Evolutionary conservation across 78 protist species (phyloP), one percentile per base, ranked within the genome.

Genomic region (Pelomyxa schiedti): DNA sequence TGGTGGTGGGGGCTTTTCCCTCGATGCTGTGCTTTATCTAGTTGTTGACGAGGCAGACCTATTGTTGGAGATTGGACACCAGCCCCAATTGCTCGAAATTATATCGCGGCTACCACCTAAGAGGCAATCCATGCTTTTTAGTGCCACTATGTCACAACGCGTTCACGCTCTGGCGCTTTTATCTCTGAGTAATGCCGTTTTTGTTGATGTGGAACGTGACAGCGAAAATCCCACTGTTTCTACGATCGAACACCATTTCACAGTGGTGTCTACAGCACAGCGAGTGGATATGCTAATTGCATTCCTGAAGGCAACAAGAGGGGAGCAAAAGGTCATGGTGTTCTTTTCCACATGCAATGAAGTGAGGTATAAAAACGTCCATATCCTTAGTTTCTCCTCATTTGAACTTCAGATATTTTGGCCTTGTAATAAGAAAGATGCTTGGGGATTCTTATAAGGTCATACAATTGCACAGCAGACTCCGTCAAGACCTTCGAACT

Each of bases 1-100:
- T n/a, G n/a, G n/a, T n/a, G n/a, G n/a, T n/a, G n/a, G n/a, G n/a
- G n/a, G n/a, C n/a, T n/a, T n/a, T n/a, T n/a, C n/a, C n/a, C n/a
- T n/a, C n/a, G n/a, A n/a, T n/a, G n/a, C n/a, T n/a, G n/a, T n/a
- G n/a, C n/a, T n/a, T 66, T 8, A 8, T 8, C 39, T 35, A 3
- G 93, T 97, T 0, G 76, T 97, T 8, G 99, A 97, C 72, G 99
- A 97, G 74, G 99, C 99, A 1, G 99, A 97, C 74, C 77, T 92
- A 3, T 52, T 95, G 42, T 70, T 97, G 4, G 98, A 95, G 81
- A 36, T 90, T 69, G 99, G 99, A 42, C 96, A 96, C 77, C 32
- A 28, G 5, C 26, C 74, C 38, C 47, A 82, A 3, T 7, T 97
- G 24, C 74, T 86, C 36, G 76, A 87, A 30, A 95, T 97, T 53